A percentile compares a stretch with the other conserved stretches of the same genome.
Evolutionary conservation across 108 stramenopile species (phyloP).

Genomic region (Fragilariopsis cylindrus): DNA sequence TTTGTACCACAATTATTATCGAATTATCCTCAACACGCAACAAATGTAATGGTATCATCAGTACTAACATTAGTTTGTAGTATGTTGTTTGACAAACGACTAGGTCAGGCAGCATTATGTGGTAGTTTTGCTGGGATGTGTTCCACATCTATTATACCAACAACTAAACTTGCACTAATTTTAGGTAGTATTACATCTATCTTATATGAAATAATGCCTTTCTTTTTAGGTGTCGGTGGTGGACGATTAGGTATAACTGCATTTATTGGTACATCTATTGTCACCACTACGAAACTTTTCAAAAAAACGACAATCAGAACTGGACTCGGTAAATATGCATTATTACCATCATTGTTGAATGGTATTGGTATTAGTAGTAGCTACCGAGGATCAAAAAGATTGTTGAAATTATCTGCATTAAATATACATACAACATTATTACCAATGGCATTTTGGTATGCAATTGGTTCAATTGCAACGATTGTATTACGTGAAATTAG

Average conservation of each 20-base stretch:
- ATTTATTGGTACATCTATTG: slow-evolving; percentile 47
- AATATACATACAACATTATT: slow-evolving; percentile 27
- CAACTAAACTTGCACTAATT: slow-evolving; percentile 16
- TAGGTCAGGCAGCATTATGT: slow-evolving; percentile 62
- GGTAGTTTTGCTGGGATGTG: slow-evolving; percentile 68
- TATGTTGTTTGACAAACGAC: slow-evolving; percentile 16
- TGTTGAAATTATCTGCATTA: background rate
- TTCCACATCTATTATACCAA: slow-evolving; percentile 29
- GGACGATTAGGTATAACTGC: slow-evolving; percentile 53
- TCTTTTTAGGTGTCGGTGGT: slow-evolving; percentile 44
- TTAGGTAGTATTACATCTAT: slow-evolving; percentile 42
- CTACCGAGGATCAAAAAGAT: background rate
- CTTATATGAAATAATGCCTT: slow-evolving; percentile 52
- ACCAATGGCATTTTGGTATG: slow-evolving; percentile 28
- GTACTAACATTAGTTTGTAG: slow-evolving; percentile 32
- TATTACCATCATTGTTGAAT: background rate
- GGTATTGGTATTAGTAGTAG: background rate
- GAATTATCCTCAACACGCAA: background rate
- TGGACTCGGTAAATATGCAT: background rate
- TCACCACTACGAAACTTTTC: slow-evolving; percentile 40
- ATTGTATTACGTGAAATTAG: slow-evolving; percentile 57
- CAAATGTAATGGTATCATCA: slow-evolving; percentile 36
- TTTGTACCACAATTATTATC: background rate
- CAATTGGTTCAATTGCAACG: slow-evolving; percentile 54
- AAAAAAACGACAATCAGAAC: background rate